Evolutionary conservation across 208 protist genomes (phyloP), one percentile per base, ranked within the genome.

Genomic region (Trypanosoma scelopori): DNA sequence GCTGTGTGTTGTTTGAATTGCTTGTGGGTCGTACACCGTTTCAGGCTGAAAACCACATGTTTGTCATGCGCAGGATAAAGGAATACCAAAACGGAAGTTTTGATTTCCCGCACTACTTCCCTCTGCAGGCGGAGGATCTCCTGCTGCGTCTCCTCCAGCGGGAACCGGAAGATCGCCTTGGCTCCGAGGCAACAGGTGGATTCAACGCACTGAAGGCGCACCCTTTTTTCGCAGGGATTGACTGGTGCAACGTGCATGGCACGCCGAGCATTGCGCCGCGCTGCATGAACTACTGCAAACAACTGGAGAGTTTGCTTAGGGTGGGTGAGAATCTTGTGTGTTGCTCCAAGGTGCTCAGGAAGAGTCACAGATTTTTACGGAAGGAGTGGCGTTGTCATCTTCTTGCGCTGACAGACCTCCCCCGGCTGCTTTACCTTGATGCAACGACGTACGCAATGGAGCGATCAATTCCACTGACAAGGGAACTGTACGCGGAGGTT

Each of bases 151-250:
- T 97, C n/a, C 72, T 98, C 22, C 68, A 76, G 18, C 71, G 76
- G 16, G 65, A 83, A 1, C 91, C 94, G 12, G 46, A 42, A 42
- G 62, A 87, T 46, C 85, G 94, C 30, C 62, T 98, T 22, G 92
- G 92, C 11, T 70, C 75, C n/a, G 72, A 68, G 3, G 68, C 73
- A 69, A 60, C 64, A 15, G 88, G 89, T 49, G 88, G 87, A n/a
- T 96, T 95, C 65, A 65, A 47, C 3, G 71, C 52, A 12, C 68
- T 98, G 7, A 96, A 97, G 72, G 48, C 39, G 1, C 92, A 98
- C 58, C 67, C 81, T 16, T 97, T 97, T 72, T 98, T 97, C 65
- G 52, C 60, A 1, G 74, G 64, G 9, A 80, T 96, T 39, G 69
- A 84, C 68, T 96, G 91, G 89, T 69, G 20, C 16, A 25, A 46